phyloP scores from a whole-genome alignment of 176 grass and related monocot genomes.

The Tillandsia leiboldiana region DNA sequence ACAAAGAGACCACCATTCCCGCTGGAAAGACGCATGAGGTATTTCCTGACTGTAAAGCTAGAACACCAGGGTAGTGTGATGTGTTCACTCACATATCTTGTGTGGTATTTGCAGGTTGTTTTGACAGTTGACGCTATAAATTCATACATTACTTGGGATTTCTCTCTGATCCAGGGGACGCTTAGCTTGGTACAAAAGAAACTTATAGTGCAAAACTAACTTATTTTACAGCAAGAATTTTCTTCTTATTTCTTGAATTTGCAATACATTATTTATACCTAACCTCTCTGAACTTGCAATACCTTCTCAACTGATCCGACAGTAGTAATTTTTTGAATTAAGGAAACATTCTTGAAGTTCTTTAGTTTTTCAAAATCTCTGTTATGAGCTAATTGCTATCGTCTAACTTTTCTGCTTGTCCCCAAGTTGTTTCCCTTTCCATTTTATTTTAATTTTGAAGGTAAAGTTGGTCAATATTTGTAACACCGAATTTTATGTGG shows the following conservation, averaged over 20 bases:
- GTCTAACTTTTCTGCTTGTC: background rate
- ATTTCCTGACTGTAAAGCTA: conserved; percentile 15
- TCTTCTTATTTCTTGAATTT: too few relatives aligned
- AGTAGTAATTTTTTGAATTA: too few relatives aligned
- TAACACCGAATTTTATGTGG: conserved; percentile 21
- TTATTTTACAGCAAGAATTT: too few relatives aligned
- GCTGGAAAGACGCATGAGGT: conserved; percentile 96
- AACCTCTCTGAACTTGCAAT: background rate
- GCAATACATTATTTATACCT: too few relatives aligned
- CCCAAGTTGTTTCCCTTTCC: background rate
- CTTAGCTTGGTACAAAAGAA: conserved; percentile 37
- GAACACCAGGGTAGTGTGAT: background rate
- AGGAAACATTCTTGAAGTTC: background rate
- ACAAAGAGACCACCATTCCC: conserved; percentile 71
- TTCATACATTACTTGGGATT: conserved; percentile 99
- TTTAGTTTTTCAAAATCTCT: background rate
- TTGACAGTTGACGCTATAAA: conserved; percentile 83
- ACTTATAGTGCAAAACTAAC: too few relatives aligned
- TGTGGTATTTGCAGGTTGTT: conserved; percentile 56
- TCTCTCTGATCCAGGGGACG: conserved; percentile 80
- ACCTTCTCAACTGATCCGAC: background rate
- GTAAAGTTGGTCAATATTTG: conserved; percentile 3
- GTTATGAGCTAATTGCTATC: conserved; percentile 2
- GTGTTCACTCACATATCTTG: background rate
- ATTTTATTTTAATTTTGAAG: conserved; percentile 12